These are phyloP conservation scores for Sugiyamaella smithiae DNA, from an alignment of 805 yeast genomes.

Conservation along the genomic window DNA sequence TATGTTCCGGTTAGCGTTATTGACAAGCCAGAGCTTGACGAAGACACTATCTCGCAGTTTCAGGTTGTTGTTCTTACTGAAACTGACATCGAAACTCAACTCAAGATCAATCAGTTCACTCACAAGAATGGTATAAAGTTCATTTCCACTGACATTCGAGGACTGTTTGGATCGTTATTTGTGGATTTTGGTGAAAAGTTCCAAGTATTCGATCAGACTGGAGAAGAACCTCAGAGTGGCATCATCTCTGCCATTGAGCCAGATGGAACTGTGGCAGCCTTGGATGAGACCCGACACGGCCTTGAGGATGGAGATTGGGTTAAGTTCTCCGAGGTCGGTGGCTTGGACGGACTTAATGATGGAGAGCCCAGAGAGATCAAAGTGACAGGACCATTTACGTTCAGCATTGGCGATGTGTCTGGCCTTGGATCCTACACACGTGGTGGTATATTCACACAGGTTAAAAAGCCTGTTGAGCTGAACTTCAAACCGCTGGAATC, in stretches of 20 bases:
- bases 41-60: constrained; percentile 52
- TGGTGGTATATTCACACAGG: constrained; percentile 92
- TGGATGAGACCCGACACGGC: constrained; percentile 91
- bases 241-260: constrained; percentile 84
- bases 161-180: constrained; percentile 83
- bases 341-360: constrained; percentile 69
- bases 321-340: constrained; percentile 81
- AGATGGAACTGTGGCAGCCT: constrained; percentile 88
- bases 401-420: constrained; percentile 56
- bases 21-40: constrained; percentile 47
- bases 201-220: constrained; percentile 78
- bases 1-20: constrained; percentile 84
- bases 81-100: constrained; percentile 65
- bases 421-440: constrained; percentile 64
- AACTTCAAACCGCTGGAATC: constrained; percentile 60
- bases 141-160: constrained; percentile 78
- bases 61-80: constrained; percentile 87
- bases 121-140: constrained; percentile 73
- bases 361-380: constrained; percentile 72
- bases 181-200: constrained; percentile 87
- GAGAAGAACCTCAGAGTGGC: constrained; percentile 89
- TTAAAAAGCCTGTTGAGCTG: constrained; percentile 70
- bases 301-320: constrained; percentile 90
- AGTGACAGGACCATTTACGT: constrained; percentile 94
- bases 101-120: constrained; percentile 69